phyloP scores from a whole-genome alignment of 306 rosid species.

The Gastrolobium bilobum region DNA sequence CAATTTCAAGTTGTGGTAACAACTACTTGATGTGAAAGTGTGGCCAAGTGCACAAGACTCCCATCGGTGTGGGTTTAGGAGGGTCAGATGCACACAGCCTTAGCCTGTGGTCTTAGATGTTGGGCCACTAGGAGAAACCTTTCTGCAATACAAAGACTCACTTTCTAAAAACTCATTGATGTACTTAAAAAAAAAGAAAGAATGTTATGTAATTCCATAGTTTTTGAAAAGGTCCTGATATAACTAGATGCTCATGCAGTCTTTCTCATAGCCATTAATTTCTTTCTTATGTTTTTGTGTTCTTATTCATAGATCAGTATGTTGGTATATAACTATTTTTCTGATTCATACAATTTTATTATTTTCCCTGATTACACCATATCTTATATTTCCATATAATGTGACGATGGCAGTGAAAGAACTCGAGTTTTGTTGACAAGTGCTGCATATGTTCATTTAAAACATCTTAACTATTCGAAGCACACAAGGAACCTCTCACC shows the following conservation, averaged over 20 bases:
- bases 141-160: neutral
- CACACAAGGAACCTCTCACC: conserved; percentile 92
- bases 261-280: conserved; percentile 28
- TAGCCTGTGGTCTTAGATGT: neutral
- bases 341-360: neutral
- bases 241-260: conserved; percentile 13
- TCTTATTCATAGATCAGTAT: conserved; percentile 16
- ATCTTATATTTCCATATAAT: conserved; percentile 32
- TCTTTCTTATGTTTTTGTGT: conserved; percentile 4
- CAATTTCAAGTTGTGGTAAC: neutral
- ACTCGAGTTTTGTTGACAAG: conserved; percentile 75
- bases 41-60: neutral
- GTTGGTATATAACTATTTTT: conserved; percentile 28
- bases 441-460: conserved; percentile 84
- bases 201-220: conserved; percentile 7
- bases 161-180: conserved; percentile 3
- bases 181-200: neutral
- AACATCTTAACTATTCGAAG: conserved; percentile 72
- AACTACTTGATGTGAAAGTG: neutral
- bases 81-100: neutral
- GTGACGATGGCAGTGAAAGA: conserved; percentile 66
- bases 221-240: neutral
- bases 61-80: neutral
- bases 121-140: neutral
- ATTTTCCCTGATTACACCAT: conserved; percentile 1